phyloP scores from a whole-genome alignment of 768 basidiomycete genomes.

The Exsudoporus frostii region DNA sequence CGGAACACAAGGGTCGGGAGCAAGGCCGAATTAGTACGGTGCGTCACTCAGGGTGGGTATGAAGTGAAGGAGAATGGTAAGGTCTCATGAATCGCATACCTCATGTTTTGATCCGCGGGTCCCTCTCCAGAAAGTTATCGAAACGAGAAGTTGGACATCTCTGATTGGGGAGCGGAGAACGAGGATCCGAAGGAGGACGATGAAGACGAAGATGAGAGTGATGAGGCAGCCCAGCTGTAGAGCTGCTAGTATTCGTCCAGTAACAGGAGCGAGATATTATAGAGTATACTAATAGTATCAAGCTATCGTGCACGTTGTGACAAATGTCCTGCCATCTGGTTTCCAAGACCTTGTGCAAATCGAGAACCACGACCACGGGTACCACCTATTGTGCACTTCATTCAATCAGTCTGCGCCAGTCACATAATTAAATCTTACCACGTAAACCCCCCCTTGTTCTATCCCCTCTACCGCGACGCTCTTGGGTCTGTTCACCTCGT shows the following conservation, averaged over 20 bases:
- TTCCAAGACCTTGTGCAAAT: constrained; percentile 82
- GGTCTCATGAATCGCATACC: constrained; percentile 4
- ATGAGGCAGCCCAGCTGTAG: constrained; percentile 3
- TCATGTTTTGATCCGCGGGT: not conserved
- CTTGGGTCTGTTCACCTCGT: constrained; percentile 74
- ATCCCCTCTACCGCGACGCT: constrained; percentile 73
- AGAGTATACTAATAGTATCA: not conserved
- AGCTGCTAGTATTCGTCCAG: not conserved
- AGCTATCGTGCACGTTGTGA: constrained; percentile 21
- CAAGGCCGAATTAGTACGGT: constrained; percentile 65
- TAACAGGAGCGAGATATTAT: constrained; percentile 1
- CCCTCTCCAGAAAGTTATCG: constrained; percentile 45
- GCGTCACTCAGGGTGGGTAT: constrained; percentile 75
- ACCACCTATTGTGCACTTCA: constrained; percentile 42
- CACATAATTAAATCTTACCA: constrained; percentile 38
- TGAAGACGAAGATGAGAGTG: constrained; percentile 13
- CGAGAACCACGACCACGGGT: constrained; percentile 71
- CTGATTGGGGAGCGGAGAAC: constrained; percentile 48
- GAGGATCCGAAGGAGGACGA: constrained; percentile 28
- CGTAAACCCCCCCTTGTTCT: constrained; percentile 50
- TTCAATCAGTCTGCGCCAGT: not conserved
- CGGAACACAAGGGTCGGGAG: constrained; percentile 68
- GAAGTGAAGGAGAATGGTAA: constrained; percentile 65
- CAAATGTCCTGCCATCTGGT: constrained; percentile 57
- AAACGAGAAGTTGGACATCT: constrained; percentile 54